phyloP scores from a whole-genome alignment of 345 rosid species.

The Litchi chinensis region DNA sequence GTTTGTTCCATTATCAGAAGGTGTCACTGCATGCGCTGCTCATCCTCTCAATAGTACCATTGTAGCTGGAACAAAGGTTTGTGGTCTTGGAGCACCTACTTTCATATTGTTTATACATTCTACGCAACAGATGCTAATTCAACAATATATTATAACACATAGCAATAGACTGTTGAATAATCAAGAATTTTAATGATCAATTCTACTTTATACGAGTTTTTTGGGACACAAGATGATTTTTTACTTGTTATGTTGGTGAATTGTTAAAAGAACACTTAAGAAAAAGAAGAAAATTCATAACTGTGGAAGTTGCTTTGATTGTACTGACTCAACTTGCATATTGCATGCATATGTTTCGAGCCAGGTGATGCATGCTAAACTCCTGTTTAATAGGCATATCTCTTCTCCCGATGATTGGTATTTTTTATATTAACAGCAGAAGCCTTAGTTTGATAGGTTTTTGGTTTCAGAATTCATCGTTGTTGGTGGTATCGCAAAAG shows the following conservation, averaged over 20 bases:
- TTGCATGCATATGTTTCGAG: background rate
- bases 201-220: background rate
- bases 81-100: slow-evolving; percentile 17
- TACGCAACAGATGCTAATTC: background rate
- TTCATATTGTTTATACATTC: background rate
- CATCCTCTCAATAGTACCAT: slow-evolving; percentile 79
- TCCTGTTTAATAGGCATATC: background rate
- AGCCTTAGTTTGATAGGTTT: background rate
- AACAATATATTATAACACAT: background rate
- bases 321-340: background rate
- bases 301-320: too few relatives aligned
- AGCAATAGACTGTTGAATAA: too few relatives aligned
- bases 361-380: background rate
- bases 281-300: too few relatives aligned
- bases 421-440: background rate
- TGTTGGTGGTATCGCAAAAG: slow-evolving; percentile 62
- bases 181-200: background rate
- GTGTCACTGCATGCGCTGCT: slow-evolving; percentile 65
- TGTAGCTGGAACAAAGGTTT: slow-evolving; percentile 87
- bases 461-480: slow-evolving; percentile 62
- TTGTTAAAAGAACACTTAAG: too few relatives aligned
- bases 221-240: background rate
- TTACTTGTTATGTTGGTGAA: background rate
- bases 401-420: background rate
- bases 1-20: slow-evolving; percentile 74